phyloP scores from a whole-genome alignment of 2,329 filamentous ascomycete genomes.

The Chrysosphaeria jannelii region DNA sequence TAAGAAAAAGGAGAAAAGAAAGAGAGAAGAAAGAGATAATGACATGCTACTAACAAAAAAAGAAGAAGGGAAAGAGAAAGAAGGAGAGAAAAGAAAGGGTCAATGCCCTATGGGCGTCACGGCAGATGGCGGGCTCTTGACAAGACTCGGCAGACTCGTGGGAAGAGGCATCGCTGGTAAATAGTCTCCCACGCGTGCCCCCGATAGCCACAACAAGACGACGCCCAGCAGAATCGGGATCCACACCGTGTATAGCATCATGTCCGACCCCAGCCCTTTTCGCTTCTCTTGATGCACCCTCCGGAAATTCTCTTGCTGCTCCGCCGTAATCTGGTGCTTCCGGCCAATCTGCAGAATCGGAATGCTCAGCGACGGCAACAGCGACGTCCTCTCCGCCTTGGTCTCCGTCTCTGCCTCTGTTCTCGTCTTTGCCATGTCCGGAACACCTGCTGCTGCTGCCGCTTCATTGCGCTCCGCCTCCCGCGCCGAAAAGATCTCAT shows the following conservation, averaged over 20 bases:
- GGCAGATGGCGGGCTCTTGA: too few relatives aligned
- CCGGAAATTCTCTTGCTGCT: conserved; percentile 32
- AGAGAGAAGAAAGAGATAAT: too few relatives aligned
- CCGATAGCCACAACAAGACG: conserved; percentile 5
- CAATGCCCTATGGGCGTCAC: too few relatives aligned
- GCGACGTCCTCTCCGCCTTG: conserved; percentile 16
- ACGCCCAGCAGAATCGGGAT: conserved; percentile 5
- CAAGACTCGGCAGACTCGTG: too few relatives aligned
- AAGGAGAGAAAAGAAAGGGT: too few relatives aligned
- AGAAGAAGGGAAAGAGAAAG: too few relatives aligned
- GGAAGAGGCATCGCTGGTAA: conserved; percentile 4
- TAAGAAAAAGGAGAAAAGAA: too few relatives aligned
- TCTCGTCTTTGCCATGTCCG: conserved; percentile 26
- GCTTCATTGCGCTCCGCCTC: too few relatives aligned
- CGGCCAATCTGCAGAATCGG: conserved; percentile 26
- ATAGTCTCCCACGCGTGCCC: conserved; percentile 4
- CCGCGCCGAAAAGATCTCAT: conserved; percentile 31
- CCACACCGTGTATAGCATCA: conserved; percentile 37
- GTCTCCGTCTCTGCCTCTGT: conserved; percentile 26
- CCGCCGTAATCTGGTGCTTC: conserved; percentile 31
- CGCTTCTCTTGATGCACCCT: conserved; percentile 28
- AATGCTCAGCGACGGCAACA: too few relatives aligned
- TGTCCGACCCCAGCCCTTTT: conserved; percentile 30
- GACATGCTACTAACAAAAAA: too few relatives aligned
- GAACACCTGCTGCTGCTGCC: conserved; percentile 9